Percentiles rank a stretch among this genome's conserved stretches.
These are phyloP conservation scores for Cucurbita ficifolia DNA, from an alignment of 306 rosid genomes.

Conservation along the genomic window DNA sequence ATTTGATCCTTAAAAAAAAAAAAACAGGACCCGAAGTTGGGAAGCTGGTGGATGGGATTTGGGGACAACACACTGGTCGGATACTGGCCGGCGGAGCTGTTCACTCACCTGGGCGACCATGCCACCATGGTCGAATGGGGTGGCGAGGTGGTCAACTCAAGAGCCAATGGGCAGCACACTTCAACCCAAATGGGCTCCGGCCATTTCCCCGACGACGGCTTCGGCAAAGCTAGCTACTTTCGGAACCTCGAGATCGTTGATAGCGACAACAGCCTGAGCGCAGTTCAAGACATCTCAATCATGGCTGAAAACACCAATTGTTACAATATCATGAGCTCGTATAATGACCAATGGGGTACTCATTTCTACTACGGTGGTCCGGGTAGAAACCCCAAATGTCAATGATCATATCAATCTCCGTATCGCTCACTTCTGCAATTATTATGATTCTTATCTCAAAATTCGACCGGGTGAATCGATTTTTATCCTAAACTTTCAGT, in stretches of 20 bases:
- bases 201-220: conserved; percentile 62
- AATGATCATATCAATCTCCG: conserved; percentile 3
- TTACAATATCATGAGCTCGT: conserved; percentile 55
- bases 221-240: conserved; percentile 84
- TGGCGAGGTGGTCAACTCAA: conserved; percentile 77
- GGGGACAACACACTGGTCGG: conserved; percentile 64
- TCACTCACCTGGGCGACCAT: conserved; percentile 62
- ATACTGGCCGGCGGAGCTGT: conserved; percentile 85
- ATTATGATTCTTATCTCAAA: too few relatives aligned
- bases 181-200: conserved; percentile 94
- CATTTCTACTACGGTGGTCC: conserved; percentile 92
- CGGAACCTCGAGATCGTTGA: conserved; percentile 81
- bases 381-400: conserved; percentile 52
- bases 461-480: not conserved
- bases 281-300: conserved; percentile 41
- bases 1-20: too few relatives aligned
- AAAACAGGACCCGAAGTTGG: conserved; percentile 63
- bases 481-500: not conserved
- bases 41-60: conserved; percentile 97
- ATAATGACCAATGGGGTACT: conserved; percentile 65
- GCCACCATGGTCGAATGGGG: conserved; percentile 99
- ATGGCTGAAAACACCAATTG: conserved; percentile 71
- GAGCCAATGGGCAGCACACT: conserved; percentile 57
- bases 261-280: conserved; percentile 56
- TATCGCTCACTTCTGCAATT: too few relatives aligned